phyloP scores from a whole-genome alignment of 805 yeast genomes.

The Cyberlindnera subsufficiens region DNA sequence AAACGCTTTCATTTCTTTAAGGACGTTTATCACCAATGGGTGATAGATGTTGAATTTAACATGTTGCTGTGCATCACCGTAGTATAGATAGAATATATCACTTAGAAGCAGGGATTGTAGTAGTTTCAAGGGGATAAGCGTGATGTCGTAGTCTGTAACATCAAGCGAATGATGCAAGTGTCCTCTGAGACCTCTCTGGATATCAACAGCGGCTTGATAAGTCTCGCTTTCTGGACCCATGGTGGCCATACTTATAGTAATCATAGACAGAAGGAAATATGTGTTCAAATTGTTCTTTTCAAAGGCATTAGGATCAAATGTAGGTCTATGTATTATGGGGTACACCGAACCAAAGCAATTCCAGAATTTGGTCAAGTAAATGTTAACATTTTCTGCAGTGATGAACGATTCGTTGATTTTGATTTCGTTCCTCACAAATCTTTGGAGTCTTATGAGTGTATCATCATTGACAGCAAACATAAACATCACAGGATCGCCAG shows the following conservation, averaged over 20 bases:
- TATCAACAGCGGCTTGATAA: neutral
- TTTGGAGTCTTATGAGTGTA: neutral
- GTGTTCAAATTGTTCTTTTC: conserved; percentile 2
- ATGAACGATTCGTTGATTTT: neutral
- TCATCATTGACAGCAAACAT: conserved; percentile 4
- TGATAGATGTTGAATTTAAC: conserved; percentile 18
- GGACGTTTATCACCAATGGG: conserved; percentile 17
- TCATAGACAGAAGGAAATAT: conserved; percentile 15
- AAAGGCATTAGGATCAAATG: conserved; percentile 19
- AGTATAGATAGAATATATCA: conserved; percentile 21
- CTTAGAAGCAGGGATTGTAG: conserved; percentile 22
- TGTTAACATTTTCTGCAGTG: conserved; percentile 3
- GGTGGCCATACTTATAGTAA: conserved; percentile 21
- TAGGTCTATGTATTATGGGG: conserved; percentile 35
- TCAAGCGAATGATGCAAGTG: conserved; percentile 11
- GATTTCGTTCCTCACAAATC: neutral
- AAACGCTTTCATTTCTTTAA: conserved; percentile 16
- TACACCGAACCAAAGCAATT: conserved; percentile 28
- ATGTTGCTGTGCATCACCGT: conserved; percentile 20
- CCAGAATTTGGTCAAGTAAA: conserved; percentile 30
- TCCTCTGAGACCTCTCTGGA: conserved; percentile 19
- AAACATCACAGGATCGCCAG: conserved; percentile 2
- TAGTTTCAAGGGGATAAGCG: conserved; percentile 16
- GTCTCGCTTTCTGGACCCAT: neutral
- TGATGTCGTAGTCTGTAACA: conserved; percentile 4